A percentile compares a stretch with the other conserved stretches of the same genome.
phyloP scores from a whole-genome alignment of 2,329 filamentous ascomycete genomes.

The Colletotrichum eleusines region DNA sequence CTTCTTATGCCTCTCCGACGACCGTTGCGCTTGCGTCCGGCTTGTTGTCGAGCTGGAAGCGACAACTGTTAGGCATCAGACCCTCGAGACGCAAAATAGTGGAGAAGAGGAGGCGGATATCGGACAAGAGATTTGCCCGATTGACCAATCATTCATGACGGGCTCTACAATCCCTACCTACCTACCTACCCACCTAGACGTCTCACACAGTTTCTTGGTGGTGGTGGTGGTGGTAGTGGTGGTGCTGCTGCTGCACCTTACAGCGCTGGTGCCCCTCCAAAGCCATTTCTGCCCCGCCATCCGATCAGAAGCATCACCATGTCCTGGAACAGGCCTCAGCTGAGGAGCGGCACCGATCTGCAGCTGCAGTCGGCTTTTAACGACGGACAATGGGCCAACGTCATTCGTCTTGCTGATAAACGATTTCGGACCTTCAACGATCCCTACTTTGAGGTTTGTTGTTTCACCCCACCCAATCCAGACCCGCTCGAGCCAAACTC shows the following conservation, averaged over 20 bases:
- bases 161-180: too few species aligned
- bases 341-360: conserved; percentile 65
- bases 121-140: conserved; percentile 22
- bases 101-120: background rate
- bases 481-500: background rate
- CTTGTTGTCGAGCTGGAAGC: too few species aligned
- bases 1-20: too few species aligned
- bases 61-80: too few species aligned
- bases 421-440: conserved; percentile 63
- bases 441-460: conserved; percentile 66
- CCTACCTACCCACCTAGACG: too few species aligned
- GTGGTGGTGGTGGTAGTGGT: too few species aligned
- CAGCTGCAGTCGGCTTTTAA: conserved; percentile 68
- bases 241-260: conserved; percentile 33
- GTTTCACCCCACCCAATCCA: background rate
- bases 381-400: conserved; percentile 65
- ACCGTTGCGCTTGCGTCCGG: background rate
- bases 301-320: conserved; percentile 43
- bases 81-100: background rate
- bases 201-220: conserved; percentile 18
- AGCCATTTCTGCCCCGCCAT: conserved; percentile 44
- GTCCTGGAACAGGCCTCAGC: conserved; percentile 49
- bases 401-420: conserved; percentile 65
- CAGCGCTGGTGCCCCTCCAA: conserved; percentile 41
- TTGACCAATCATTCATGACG: conserved; percentile 20